Evolutionary conservation across 2,329 filamentous ascomycete genomes (phyloP).

Genomic region (Monilinia fructigena): DNA sequence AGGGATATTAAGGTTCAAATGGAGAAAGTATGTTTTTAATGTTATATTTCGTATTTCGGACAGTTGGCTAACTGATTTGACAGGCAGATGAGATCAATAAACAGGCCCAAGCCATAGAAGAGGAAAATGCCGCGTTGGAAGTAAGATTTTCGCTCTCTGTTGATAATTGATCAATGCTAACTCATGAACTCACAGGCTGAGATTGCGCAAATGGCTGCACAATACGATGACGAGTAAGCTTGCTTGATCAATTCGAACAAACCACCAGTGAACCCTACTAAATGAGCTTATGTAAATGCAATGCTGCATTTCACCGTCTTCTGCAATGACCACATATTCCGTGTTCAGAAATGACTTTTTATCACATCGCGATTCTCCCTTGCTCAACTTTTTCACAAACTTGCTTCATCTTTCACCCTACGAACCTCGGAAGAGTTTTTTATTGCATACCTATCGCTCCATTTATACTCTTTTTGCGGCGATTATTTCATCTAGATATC

Average conservation of each 20-base stretch:
- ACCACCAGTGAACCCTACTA: not conserved
- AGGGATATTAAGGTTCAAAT: not conserved
- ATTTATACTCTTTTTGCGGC: not conserved
- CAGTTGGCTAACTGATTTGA: not conserved
- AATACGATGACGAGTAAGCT: not conserved
- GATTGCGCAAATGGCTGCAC: constrained; percentile 4
- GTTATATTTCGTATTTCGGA: not conserved
- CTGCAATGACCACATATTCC: not conserved
- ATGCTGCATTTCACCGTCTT: not conserved
- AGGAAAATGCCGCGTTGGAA: constrained; percentile 24
- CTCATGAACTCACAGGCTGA: not conserved
- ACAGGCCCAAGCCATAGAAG: constrained; percentile 23
- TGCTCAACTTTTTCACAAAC: not conserved
- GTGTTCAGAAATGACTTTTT: not conserved
- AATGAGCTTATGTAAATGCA: not conserved
- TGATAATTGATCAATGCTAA: not conserved
- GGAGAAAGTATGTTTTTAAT: constrained; percentile 8
- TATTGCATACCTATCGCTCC: not conserved
- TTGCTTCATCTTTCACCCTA: not conserved
- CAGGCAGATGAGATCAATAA: constrained; percentile 17
- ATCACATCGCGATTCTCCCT: too few species aligned
- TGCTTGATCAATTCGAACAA: too few species aligned
- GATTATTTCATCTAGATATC: not conserved
- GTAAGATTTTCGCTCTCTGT: constrained; percentile 5
- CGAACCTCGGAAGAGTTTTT: not conserved